These are phyloP conservation scores for Coemansia pectinata DNA, from an alignment of 192 early-diverging fungal genomes.

Conservation along the genomic window DNA sequence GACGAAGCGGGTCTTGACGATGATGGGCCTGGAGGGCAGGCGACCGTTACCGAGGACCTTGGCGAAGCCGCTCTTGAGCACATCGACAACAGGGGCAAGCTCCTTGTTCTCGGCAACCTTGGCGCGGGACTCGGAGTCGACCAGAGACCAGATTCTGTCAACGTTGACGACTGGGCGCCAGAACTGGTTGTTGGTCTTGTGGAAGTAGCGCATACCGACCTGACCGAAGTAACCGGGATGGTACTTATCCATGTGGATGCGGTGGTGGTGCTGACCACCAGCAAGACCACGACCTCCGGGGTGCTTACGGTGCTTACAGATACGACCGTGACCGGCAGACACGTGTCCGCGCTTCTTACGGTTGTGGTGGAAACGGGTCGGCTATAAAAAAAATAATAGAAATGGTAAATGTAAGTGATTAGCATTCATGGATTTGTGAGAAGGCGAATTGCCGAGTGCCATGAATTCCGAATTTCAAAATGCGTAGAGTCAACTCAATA, in stretches of 20 bases:
- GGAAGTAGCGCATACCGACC: conserved; percentile 99
- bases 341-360: conserved; percentile 98
- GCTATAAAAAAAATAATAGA: conserved; percentile 30
- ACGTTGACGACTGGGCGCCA: conserved; percentile 90
- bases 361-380: conserved; percentile 57
- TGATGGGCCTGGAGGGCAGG: conserved; percentile 86
- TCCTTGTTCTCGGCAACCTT: conserved; percentile 82
- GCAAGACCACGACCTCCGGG: conserved; percentile 99
- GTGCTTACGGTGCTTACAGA: conserved; percentile 99
- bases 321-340: conserved; percentile 99
- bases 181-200: conserved; percentile 88
- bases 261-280: conserved; percentile 99
- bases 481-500: background rate
- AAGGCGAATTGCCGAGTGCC: background rate
- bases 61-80: conserved; percentile 77
- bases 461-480: background rate
- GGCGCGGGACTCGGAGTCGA: conserved; percentile 79
- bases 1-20: conserved; percentile 93
- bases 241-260: conserved; percentile 99
- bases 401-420: background rate
- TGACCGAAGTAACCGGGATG: conserved; percentile 99
- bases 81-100: conserved; percentile 92
- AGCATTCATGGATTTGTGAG: background rate
- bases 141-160: conserved; percentile 92
- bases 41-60: conserved; percentile 96